Evolutionary conservation across 257 asterid genomes (phyloP).

Genomic region (Mitragyna speciosa): DNA sequence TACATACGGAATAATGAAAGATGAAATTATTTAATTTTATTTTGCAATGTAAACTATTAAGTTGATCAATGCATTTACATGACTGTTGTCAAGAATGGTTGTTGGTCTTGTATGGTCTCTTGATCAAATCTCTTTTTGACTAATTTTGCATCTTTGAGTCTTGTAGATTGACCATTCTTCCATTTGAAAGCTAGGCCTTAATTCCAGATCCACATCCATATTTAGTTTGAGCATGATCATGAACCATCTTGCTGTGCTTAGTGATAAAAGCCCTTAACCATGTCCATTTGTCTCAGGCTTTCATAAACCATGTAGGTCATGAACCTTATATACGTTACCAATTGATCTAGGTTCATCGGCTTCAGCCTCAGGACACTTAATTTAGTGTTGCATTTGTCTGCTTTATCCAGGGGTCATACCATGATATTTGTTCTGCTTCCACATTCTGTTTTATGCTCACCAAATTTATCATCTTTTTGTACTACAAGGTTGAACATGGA

Average conservation of each 20-base stretch:
- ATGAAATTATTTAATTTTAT: not conserved
- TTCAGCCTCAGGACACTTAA: not conserved
- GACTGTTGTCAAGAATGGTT: not conserved
- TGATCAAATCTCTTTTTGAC: too few relatives aligned
- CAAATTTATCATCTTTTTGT: not conserved
- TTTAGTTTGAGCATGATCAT: not conserved
- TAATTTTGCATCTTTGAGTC: too few relatives aligned
- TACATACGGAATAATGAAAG: not conserved
- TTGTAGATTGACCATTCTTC: not conserved
- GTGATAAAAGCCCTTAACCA: not conserved
- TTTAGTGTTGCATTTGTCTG: too few relatives aligned
- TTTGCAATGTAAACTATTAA: not conserved
- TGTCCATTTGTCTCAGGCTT: not conserved
- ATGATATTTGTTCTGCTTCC: not conserved
- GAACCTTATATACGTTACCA: not conserved
- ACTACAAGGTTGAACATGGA: not conserved
- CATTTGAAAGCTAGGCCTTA: not conserved
- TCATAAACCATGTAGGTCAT: not conserved
- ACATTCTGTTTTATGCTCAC: not conserved
- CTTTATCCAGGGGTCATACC: not conserved
- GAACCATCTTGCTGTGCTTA: not conserved
- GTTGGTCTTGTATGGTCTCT: too few relatives aligned
- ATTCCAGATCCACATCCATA: not conserved
- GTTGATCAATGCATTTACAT: not conserved
- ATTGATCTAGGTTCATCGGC: not conserved